Percentiles rank a stretch among this genome's conserved stretches.
These are phyloP conservation scores for Micractinium conductrix DNA, from an alignment of 139 green algal genomes.

Conservation along the genomic window DNA sequence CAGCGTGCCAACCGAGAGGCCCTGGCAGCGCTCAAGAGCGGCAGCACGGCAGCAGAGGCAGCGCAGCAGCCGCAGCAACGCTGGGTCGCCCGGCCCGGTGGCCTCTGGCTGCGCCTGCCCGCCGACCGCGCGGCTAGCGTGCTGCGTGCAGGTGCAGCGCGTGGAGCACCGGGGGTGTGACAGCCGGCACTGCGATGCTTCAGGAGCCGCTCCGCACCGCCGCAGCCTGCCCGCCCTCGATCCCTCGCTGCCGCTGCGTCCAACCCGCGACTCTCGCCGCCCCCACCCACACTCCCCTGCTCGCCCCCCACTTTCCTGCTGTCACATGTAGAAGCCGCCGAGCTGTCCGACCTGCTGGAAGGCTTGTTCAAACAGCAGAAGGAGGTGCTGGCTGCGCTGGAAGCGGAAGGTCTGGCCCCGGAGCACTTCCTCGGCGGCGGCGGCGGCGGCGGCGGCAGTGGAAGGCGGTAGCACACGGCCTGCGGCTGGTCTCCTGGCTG, in stretches of 20 bases:
- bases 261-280: no score
- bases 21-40: not conserved
- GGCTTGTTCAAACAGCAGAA: not conserved
- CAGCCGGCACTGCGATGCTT: not conserved
- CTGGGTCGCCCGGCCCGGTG: not conserved
- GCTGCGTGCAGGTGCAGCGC: not conserved
- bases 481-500: no score
- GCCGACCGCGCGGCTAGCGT: not conserved
- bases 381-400: not conserved
- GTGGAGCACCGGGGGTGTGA: not conserved
- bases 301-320: not conserved
- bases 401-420: not conserved
- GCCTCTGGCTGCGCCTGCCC: conserved; percentile 5
- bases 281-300: not conserved
- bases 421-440: not conserved
- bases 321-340: not conserved
- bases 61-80: not conserved
- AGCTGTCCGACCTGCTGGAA: not conserved
- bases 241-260: not conserved
- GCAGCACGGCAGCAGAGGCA: not conserved
- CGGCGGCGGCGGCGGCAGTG: no score
- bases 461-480: no score
- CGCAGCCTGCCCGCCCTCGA: no score
- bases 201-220: not conserved
- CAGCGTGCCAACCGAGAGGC: not conserved